phyloP scores from a whole-genome alignment of 1,284 basidiomycete genomes.

The Chondrostereum purpureum region DNA sequence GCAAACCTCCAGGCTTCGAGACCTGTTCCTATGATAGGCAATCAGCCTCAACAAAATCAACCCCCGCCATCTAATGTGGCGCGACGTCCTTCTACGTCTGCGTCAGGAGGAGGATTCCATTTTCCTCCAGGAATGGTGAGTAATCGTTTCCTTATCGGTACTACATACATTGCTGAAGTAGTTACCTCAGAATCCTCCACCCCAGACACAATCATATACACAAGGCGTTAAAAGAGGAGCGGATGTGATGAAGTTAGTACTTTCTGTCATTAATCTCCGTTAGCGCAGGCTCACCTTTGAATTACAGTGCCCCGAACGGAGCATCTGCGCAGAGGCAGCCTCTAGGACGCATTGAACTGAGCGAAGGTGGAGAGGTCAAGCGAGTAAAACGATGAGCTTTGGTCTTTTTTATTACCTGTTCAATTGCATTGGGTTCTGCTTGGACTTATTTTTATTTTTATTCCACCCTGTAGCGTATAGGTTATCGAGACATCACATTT shows the following conservation, averaged over 20 bases:
- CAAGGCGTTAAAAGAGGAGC: conserved; percentile 10
- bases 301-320: conserved; percentile 35
- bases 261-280: background rate
- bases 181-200: conserved; percentile 3
- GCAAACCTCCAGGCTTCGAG: too few species aligned
- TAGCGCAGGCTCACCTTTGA: conserved; percentile 3
- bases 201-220: background rate
- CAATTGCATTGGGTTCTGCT: too few species aligned
- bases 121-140: background rate
- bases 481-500: too few species aligned
- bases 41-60: background rate
- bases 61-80: background rate
- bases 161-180: background rate
- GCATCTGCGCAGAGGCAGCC: conserved; percentile 24
- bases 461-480: too few species aligned
- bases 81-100: background rate
- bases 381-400: conserved; percentile 32
- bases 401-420: background rate
- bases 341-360: conserved; percentile 32
- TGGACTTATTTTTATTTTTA: too few species aligned
- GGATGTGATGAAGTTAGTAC: conserved; percentile 11
- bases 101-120: background rate
- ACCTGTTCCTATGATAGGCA: too few species aligned
- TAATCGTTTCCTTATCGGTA: background rate
- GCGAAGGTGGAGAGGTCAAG: conserved; percentile 42